Base-by-base conservation (phyloP, 179 eudicot genomes). In the Spinacia oleracea region DNA sequence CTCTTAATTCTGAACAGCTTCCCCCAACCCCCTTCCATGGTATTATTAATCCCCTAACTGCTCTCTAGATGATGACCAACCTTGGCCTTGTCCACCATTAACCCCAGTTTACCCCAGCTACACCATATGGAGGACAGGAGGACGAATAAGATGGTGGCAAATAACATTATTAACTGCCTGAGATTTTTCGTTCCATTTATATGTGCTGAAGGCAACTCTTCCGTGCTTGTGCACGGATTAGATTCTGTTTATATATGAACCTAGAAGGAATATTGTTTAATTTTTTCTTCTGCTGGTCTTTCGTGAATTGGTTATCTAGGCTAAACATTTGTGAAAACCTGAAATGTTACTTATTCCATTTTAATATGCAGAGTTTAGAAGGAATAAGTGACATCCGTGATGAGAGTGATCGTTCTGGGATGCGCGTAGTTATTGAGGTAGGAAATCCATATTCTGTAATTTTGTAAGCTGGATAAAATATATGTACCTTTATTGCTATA, bases 361-460 rank as follows among this genome's bases (percentile, higher is more conserved):
- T 56, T 34, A 34, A 2, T 72, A 51, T 71, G 63, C 84, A 94
- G 98, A 83, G 29, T 79, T 79, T 94, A 77, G 99, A 96, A 81
- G 99, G 99, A 69, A 90, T 96, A 68, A 96, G 99, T 81, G 99
- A 96, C 81, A 92, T 96, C 70, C 97, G 98, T 68, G 98, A 96
- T 87, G 99, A 96, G 83, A 93, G 98, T 85, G 99, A 96, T 85
- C 94, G 99, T 80, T 80, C 96, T 72, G 99, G 99, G 83, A 96
- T 96, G 99, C 96, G 99, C 40, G 62, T 96, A 68, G 99, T 96
- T 70, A 93, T 96, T 80, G 99, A 93, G 98, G 99, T 96, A 86
- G 31, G 72, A 55, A 50, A 1, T 68, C 55, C 23, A 27, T 51
- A 18, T 38, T 58, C 3, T 62, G 40, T 10, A n/a, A 64, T 42